Conservation (phyloP, 495 filamentous ascomycete species). For the Annulohypoxylon nitens region DNA sequence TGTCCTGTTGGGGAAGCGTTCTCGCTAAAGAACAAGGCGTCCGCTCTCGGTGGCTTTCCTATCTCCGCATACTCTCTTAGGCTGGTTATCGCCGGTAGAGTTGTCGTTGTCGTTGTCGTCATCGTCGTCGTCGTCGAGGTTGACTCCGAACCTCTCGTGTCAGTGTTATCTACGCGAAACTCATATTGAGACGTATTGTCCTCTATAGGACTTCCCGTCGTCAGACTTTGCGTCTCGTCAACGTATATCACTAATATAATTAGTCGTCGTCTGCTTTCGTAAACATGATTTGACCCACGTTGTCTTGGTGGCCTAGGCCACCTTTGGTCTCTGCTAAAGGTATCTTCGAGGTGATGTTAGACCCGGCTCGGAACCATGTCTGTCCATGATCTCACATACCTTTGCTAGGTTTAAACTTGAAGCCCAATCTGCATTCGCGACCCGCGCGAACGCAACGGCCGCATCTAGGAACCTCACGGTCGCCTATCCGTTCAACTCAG, state of each 20-base stretch:
- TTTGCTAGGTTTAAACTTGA: slow-evolving; percentile 52
- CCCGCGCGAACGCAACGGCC: slow-evolving; percentile 55
- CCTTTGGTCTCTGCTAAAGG: slow-evolving; percentile 45
- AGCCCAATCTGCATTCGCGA: slow-evolving; percentile 50
- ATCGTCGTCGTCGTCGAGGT: slow-evolving; percentile 26
- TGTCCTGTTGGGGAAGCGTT: background rate
- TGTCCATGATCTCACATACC: slow-evolving; percentile 23
- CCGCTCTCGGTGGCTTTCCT: background rate
- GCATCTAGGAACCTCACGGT: slow-evolving; percentile 59
- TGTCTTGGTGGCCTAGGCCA: slow-evolving; percentile 46
- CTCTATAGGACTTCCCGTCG: slow-evolving; percentile 34
- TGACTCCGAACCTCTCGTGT: slow-evolving; percentile 18
- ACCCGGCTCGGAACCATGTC: background rate
- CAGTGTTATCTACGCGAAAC: slow-evolving; percentile 27
- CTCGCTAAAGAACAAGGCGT: slow-evolving; percentile 9
- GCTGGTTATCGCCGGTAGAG: slow-evolving; percentile 5
- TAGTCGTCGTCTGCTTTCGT: slow-evolving; percentile 8
- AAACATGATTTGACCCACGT: slow-evolving; percentile 30
- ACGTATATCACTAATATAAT: slow-evolving; percentile 45
- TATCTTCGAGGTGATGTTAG: slow-evolving; percentile 27
- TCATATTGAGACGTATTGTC: slow-evolving; percentile 30
- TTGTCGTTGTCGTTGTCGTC: slow-evolving; percentile 26
- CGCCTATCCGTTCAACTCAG: slow-evolving; percentile 49
- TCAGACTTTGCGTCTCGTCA: slow-evolving; percentile 45
- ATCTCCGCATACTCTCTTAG: background rate